Conservation (phyloP, 441 rosid species). For the Jatropha multifida region DNA sequence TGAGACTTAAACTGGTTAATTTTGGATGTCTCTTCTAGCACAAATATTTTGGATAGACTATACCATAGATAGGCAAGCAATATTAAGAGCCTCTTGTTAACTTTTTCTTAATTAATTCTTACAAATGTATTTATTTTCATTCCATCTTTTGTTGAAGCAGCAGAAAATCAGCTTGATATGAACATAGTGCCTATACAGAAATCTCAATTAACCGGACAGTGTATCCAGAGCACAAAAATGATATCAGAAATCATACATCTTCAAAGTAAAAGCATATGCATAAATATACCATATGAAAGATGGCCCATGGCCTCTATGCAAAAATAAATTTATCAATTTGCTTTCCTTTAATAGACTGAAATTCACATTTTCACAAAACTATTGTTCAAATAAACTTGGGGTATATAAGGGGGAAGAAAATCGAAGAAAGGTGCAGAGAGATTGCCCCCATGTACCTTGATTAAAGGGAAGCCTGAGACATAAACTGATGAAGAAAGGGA, state of each 20-base stretch:
- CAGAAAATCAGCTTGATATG: not conserved
- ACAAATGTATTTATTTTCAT: not conserved
- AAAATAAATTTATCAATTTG: not conserved
- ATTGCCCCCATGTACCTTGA: constrained; percentile 4
- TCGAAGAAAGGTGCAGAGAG: not conserved
- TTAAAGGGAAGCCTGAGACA: not conserved
- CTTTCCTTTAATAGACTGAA: not conserved
- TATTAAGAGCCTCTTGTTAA: not conserved
- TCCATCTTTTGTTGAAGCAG: constrained; percentile 1
- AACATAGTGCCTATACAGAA: not conserved
- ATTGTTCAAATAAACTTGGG: not conserved
- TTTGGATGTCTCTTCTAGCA: not conserved
- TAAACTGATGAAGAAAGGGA: not conserved
- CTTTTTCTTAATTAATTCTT: not conserved
- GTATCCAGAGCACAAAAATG: not conserved
- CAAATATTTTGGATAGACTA: no score
- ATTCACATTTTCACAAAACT: not conserved
- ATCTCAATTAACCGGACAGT: not conserved
- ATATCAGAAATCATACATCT: not conserved
- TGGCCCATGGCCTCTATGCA: not conserved
- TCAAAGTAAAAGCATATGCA: not conserved
- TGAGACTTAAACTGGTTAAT: not conserved
- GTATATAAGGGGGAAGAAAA: not conserved
- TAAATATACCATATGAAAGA: not conserved
- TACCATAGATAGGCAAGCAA: not conserved